Conservation (phyloP, 352 stramenopile species). For the Thraustochytrium striatum region DNA sequence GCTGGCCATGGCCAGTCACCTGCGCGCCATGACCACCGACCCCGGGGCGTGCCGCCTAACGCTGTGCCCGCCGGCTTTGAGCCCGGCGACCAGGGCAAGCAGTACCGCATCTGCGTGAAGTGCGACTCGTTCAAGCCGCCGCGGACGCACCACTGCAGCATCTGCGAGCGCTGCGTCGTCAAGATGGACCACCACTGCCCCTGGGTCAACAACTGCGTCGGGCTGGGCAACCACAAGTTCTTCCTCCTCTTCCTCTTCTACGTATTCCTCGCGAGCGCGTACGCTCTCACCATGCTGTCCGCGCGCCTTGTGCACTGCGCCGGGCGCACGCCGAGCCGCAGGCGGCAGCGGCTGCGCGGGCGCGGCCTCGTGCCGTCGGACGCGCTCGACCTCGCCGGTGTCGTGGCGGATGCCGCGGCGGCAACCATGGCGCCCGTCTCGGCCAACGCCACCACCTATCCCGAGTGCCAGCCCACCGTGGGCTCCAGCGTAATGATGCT, state of each 20-base stretch:
- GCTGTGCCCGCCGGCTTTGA: slow-evolving; percentile 68
- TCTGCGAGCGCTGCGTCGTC: slow-evolving; percentile 90
- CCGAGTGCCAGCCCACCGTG: slow-evolving; percentile 3
- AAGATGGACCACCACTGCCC: slow-evolving; percentile 95
- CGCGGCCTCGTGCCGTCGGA: slow-evolving; percentile 33
- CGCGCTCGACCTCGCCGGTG: slow-evolving; percentile 51
- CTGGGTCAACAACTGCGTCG: slow-evolving; percentile 99
- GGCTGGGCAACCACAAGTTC: slow-evolving; percentile 97
- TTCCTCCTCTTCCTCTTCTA: slow-evolving; percentile 85
- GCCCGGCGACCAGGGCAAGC: slow-evolving; percentile 12
- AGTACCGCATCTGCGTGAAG: slow-evolving; percentile 38
- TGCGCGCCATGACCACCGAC: slow-evolving; percentile 96
- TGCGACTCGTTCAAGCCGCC: slow-evolving; percentile 53
- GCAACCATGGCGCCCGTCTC: slow-evolving; percentile 27
- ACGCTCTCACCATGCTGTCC: slow-evolving; percentile 86
- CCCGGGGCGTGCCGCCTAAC: slow-evolving; percentile 89
- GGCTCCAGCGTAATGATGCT: slow-evolving; percentile 60
- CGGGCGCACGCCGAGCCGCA: slow-evolving; percentile 41
- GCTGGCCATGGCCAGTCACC: slow-evolving; percentile 84
- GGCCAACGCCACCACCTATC: slow-evolving; percentile 19
- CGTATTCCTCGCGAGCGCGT: slow-evolving; percentile 88
- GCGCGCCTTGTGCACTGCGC: slow-evolving; percentile 71
- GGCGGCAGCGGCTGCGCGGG: slow-evolving; percentile 7
- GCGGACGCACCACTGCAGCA: slow-evolving; percentile 54
- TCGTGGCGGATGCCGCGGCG: slow-evolving; percentile 60